phyloP scores from a whole-genome alignment of 257 asterid genomes.

The Fraxinus anomala region DNA sequence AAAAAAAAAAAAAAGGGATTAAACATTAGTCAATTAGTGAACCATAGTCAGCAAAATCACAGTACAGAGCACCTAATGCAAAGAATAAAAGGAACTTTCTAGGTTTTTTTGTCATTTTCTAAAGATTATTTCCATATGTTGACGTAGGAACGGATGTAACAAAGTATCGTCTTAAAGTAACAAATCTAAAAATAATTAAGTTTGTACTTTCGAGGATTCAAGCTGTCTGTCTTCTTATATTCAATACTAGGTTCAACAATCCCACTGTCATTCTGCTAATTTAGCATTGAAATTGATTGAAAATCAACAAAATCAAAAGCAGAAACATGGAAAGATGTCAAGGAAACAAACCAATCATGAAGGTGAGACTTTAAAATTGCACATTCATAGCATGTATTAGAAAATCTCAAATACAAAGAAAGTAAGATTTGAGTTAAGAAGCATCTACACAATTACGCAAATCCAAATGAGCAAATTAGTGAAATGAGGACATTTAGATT shows the following conservation, averaged over 20 bases:
- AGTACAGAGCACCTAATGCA: slow-evolving; percentile 3
- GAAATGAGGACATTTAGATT: background rate
- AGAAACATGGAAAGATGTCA: background rate
- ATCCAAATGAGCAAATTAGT: background rate
- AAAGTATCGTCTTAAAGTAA: too few species aligned
- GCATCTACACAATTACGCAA: background rate
- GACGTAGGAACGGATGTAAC: too few species aligned
- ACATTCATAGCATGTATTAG: background rate
- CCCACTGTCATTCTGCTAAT: background rate
- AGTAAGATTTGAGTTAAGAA: background rate
- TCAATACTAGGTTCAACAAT: background rate
- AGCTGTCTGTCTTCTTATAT: background rate
- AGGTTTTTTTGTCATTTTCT: background rate
- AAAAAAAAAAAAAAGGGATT: too few species aligned
- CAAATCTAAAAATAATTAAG: background rate
- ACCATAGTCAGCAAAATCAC: slow-evolving; percentile 13
- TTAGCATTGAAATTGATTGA: background rate
- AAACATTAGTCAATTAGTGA: background rate
- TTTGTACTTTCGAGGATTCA: too few species aligned
- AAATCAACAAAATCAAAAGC: background rate
- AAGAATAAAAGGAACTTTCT: background rate
- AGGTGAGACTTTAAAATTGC: background rate
- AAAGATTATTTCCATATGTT: background rate
- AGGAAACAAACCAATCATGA: background rate
- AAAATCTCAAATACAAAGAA: background rate